These are phyloP conservation scores for Coemansia sp. DNA, from an alignment of 192 early-diverging fungal species.

Conservation along the genomic window DNA sequence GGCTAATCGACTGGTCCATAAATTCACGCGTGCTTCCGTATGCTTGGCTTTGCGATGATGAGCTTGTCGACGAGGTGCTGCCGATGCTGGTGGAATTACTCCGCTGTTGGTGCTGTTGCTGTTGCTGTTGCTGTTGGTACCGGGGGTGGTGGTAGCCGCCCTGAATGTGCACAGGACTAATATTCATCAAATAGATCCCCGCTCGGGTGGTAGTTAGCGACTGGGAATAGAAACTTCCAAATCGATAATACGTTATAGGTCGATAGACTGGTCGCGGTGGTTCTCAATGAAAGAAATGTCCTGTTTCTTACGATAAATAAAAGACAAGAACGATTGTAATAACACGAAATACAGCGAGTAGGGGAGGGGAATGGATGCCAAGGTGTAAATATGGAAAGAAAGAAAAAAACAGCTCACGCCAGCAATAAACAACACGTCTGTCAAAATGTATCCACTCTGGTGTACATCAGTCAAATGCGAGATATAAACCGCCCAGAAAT, in stretches of 20 bases:
- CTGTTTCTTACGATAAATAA: background rate
- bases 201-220: too few relatives aligned
- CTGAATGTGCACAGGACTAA: background rate
- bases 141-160: constrained; percentile 10
- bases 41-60: constrained; percentile 29
- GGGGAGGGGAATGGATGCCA: background rate
- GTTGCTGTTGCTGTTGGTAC: constrained; percentile 21
- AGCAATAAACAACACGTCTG: background rate
- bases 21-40: constrained; percentile 54
- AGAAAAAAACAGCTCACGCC: background rate
- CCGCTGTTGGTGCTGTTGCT: background rate
- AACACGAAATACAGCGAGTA: background rate
- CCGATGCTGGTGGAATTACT: constrained; percentile 3
- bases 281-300: too few relatives aligned
- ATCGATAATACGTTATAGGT: too few relatives aligned
- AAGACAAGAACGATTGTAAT: background rate
- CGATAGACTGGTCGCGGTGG: too few relatives aligned
- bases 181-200: background rate
- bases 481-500: too few relatives aligned
- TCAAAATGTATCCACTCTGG: background rate
- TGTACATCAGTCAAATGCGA: background rate
- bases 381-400: background rate
- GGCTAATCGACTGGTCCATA: constrained; percentile 51
- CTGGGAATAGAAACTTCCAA: too few relatives aligned
- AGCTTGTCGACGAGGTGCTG: constrained; percentile 9